Evolutionary conservation across 2,329 filamentous ascomycete genomes (phyloP), one percentile per base, ranked within the genome.

Genomic region (Diaporthe citrichinensis): DNA sequence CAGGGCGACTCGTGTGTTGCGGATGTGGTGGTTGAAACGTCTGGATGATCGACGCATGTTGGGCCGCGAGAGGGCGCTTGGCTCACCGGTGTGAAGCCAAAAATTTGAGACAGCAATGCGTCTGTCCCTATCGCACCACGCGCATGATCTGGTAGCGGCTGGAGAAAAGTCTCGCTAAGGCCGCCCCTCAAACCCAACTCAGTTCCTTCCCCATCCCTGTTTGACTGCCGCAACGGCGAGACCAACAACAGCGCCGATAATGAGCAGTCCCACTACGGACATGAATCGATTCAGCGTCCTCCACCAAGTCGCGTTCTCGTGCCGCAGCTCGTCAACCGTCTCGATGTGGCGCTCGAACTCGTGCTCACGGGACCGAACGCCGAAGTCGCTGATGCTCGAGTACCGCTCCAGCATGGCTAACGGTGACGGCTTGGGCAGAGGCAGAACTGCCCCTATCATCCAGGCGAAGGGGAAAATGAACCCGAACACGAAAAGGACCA

Each of bases 391-490:
- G 25, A 84, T 83, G 80, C 84, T 86, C 72, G 82, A 82, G 61
- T 85, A 81, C 39, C 80, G 83, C 80, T 92, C 88, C 53, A 87
- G 85, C 83, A 91, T 90, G 25, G 89, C 85, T 1, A 84, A 79
- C 28, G 86, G 84, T 12, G 92, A 89, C 73, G 89, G 88, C 1
- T 86, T 86, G 14, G 94, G 94, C 9, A 97, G 84, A 1, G 94
- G 94, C 17, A 97, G 86, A 72, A 96, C 88, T 1, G 94, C 90
- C 2, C 93, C 95, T 77, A 95, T 87, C 86, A 96, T 94, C 95
- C 95, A 97, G 73, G 93, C 93, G 76, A 95, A 88, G 8, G 94
- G 95, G 80, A 95, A 91, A 62, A 96, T 85, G 80, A 97, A 97
- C 34, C 95, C 95, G 62, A 93, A 57, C 73, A 92, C 91, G 84